Base-by-base conservation (phyloP, 139 green algal genomes). In the Chlorella sp. region DNA sequence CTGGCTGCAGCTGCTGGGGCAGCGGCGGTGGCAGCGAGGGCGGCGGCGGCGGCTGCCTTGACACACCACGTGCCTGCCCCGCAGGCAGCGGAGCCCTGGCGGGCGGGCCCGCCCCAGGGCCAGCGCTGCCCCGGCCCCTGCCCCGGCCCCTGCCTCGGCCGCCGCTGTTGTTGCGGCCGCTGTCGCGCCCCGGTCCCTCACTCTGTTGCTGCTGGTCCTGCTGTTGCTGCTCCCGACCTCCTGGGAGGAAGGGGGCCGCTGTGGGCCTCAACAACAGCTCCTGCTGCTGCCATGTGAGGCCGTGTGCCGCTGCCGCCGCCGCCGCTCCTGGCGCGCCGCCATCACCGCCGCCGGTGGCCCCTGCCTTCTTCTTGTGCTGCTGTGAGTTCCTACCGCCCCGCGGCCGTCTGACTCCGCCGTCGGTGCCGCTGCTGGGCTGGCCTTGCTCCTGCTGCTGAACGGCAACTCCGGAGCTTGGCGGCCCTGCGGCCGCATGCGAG, bases 201-300 rank as follows among this genome's bases (percentile, higher is more conserved):
- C n/a, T 7, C 64, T 30, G 53, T 39, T 3, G 61, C 64, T 78
- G 26, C 37, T 60, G 83, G 64, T 57, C 61, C 83, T n/a, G 22
- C 61, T 87, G 79, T 40, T 36, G 83, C 57, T 91, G 82, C 48
- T 57, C 80, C 1, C 39, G 76, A 15, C 26, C 75, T 7, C 36
- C 79, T 26, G 79, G 79, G 28, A 68, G 16, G 53, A 85, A 85
- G 30, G 48, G 40, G 28, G 79, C 24, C 24, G 36, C 26, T 7
- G 37, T 66, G 30, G 83, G 36, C 14, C 21, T 60, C 18, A 24
- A 60, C 0, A 87, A 22, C 19, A 87, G 37, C 61, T 87, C n/a
- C 83, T 87, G 60, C 83, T 87, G 83, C 61, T 87, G 83, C 83
- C 83, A 87, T 26, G 83, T 87, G 2, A 87, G 61, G 34, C 79